These are phyloP conservation scores for Scortechinia acanthostroma DNA, from an alignment of 2,329 filamentous ascomycete genomes.

Conservation along the genomic window DNA sequence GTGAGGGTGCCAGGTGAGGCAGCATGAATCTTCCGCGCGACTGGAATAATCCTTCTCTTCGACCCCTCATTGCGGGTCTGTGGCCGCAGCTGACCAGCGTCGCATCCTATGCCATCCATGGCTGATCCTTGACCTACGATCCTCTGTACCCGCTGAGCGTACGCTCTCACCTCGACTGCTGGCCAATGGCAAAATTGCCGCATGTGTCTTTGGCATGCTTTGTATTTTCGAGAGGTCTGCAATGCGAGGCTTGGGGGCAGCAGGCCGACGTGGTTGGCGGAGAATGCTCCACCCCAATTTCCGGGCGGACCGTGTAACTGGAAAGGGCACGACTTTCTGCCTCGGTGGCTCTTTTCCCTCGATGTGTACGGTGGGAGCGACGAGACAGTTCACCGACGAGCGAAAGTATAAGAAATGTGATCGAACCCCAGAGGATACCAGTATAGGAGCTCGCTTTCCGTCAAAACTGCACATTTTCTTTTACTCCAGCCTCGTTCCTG, in stretches of 20 bases:
- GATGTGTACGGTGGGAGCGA: no score
- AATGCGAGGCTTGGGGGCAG: background rate
- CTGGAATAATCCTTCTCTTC: no score
- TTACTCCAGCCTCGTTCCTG: background rate
- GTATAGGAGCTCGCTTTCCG: background rate
- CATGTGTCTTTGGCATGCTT: no score
- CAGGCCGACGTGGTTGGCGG: background rate
- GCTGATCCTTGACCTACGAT: background rate
- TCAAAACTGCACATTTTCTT: background rate
- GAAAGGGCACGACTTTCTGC: background rate
- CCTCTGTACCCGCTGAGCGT: no score
- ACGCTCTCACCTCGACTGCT: no score
- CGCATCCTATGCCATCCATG: no score
- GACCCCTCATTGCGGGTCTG: no score
- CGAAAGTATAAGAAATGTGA: background rate
- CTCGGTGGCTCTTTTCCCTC: background rate
- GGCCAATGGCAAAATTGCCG: slow-evolving; percentile 1
- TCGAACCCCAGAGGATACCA: background rate
- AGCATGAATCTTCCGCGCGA: no score
- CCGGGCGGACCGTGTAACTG: background rate
- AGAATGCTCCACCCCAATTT: background rate
- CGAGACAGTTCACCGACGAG: background rate
- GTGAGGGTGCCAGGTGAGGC: no score
- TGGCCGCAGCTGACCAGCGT: no score
- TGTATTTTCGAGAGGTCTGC: background rate